A percentile compares a stretch with the other conserved stretches of the same genome.
These are phyloP conservation scores for Paramecium primaurelia DNA, from an alignment of 73 alveolate genomes.

Conservation along the genomic window DNA sequence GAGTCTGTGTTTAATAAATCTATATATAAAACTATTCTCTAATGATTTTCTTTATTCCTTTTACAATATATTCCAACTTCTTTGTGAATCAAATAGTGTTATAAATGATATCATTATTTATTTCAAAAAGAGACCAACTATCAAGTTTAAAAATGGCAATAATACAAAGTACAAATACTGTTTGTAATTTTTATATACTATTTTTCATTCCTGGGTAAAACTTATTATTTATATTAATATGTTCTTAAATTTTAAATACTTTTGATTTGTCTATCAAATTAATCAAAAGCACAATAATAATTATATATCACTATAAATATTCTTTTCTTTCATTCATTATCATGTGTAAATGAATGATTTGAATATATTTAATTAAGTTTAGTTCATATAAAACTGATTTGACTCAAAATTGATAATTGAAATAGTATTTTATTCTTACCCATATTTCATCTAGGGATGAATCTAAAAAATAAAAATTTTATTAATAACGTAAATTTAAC, in stretches of 20 bases:
- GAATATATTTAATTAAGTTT: neutral
- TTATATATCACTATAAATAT: neutral
- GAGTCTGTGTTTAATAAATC: neutral
- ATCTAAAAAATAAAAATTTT: too few relatives aligned
- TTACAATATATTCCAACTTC: neutral
- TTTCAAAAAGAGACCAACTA: neutral
- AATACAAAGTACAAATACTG: neutral
- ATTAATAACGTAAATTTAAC: too few relatives aligned
- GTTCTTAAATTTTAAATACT: neutral
- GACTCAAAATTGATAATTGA: too few relatives aligned
- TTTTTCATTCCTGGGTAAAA: neutral
- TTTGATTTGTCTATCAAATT: neutral
- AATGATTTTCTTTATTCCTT: neutral
- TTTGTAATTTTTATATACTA: too few relatives aligned
- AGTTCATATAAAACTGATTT: too few relatives aligned
- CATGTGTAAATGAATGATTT: neutral
- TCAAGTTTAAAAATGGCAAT: neutral
- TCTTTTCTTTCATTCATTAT: neutral
- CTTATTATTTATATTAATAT: neutral
- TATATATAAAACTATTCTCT: neutral
- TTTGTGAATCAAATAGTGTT: neutral
- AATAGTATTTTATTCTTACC: too few relatives aligned
- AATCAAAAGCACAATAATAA: neutral
- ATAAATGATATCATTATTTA: neutral
- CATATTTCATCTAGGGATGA: too few relatives aligned